Evolutionary conservation across 2,329 filamentous ascomycete species (phyloP).

Genomic region (Aspergillus latus): DNA sequence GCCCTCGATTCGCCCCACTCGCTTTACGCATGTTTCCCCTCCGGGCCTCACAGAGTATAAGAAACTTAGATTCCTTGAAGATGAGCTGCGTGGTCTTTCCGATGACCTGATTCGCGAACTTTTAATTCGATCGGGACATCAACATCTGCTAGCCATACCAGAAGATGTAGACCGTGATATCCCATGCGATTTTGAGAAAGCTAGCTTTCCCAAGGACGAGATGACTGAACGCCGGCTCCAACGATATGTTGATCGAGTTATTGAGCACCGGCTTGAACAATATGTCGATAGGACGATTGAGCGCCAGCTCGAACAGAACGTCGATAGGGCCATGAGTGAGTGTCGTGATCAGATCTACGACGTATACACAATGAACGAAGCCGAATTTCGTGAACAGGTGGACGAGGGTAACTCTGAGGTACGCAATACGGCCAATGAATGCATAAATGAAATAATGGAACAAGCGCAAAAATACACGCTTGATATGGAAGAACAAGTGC

Average conservation of each 20-base stretch:
- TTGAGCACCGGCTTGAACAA: constrained; percentile 14
- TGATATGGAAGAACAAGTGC: constrained; percentile 13
- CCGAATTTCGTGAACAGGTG: constrained; percentile 20
- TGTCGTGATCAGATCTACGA: constrained; percentile 21
- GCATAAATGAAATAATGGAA: constrained; percentile 16
- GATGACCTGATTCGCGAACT: constrained; percentile 19
- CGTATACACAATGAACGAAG: constrained; percentile 19
- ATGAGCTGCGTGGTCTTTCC: constrained; percentile 20
- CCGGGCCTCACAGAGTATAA: constrained; percentile 9
- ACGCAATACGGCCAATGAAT: constrained; percentile 18
- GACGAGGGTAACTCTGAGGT: constrained; percentile 20
- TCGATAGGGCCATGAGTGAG: constrained; percentile 17
- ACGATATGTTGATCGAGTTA: constrained; percentile 15
- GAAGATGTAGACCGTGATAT: constrained; percentile 13
- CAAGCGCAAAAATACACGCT: too few species aligned
- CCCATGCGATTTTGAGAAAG: constrained; percentile 13
- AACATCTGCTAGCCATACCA: constrained; percentile 21
- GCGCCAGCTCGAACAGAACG: constrained; percentile 13
- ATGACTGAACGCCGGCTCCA: constrained; percentile 17
- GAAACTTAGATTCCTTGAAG: constrained; percentile 16
- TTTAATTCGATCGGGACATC: constrained; percentile 18
- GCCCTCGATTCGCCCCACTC: constrained; percentile 18
- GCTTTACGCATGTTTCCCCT: constrained; percentile 19
- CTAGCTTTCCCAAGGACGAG: constrained; percentile 9
- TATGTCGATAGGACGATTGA: constrained; percentile 14